Conservation (phyloP, 495 filamentous ascomycete genomes). For the Neurospora sp. region DNA sequence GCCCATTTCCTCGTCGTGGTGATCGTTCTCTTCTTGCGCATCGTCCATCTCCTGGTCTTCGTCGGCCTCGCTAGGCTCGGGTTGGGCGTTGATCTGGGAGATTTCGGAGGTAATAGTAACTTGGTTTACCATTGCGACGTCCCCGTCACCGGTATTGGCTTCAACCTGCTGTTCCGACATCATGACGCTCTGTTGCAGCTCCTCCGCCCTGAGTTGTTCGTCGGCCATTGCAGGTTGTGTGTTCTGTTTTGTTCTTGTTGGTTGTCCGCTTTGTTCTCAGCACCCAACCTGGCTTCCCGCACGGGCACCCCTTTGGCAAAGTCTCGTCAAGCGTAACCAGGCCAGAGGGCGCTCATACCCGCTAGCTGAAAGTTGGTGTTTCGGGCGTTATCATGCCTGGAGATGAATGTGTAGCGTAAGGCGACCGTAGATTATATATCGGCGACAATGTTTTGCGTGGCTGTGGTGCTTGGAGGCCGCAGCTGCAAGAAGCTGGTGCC, state of each 20-base stretch:
- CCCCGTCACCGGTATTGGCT: slow-evolving; percentile 12
- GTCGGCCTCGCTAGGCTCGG: slow-evolving; percentile 39
- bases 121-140: slow-evolving; percentile 26
- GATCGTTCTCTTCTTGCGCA: slow-evolving; percentile 30
- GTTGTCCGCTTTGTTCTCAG: background rate
- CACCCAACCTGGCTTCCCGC: background rate
- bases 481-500: background rate
- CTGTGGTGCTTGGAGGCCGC: background rate
- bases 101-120: slow-evolving; percentile 24
- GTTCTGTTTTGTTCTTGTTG: slow-evolving; percentile 3
- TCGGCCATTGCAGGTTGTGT: slow-evolving; percentile 28
- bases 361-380: background rate
- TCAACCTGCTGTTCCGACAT: slow-evolving; percentile 30
- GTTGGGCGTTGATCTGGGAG: slow-evolving; percentile 32
- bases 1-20: slow-evolving; percentile 22
- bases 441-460: background rate
- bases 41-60: slow-evolving; percentile 44
- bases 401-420: slow-evolving; percentile 1
- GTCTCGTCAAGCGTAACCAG: slow-evolving; percentile 12
- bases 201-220: slow-evolving; percentile 40
- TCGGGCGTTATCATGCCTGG: slow-evolving; percentile 11
- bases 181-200: slow-evolving; percentile 39
- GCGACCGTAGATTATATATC: background rate
- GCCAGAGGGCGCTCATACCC: slow-evolving; percentile 13
- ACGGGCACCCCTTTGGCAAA: slow-evolving; percentile 1